Evolutionary conservation across 257 asterid genomes (phyloP).

Genomic region (Petunia secreta): DNA sequence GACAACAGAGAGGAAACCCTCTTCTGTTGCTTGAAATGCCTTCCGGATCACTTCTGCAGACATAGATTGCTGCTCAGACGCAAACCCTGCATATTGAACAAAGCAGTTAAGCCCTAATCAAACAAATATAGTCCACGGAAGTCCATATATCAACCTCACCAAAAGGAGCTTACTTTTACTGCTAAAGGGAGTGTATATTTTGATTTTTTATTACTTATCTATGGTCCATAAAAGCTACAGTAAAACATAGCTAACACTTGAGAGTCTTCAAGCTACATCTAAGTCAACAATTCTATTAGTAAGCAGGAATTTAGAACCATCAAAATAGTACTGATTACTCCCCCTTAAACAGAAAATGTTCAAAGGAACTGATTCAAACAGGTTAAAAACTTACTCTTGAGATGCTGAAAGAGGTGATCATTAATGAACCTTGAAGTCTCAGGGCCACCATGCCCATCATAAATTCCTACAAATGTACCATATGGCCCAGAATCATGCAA

Average conservation of each 20-base stretch:
- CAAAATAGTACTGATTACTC: background rate
- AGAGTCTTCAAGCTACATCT: background rate
- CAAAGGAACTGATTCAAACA: background rate
- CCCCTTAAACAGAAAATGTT: constrained; percentile 5
- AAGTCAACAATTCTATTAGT: background rate
- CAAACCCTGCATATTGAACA: constrained; percentile 45
- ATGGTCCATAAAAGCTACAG: background rate
- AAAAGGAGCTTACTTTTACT: background rate
- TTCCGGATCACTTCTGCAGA: constrained; percentile 61
- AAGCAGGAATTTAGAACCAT: constrained; percentile 3
- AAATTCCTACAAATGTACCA: constrained; percentile 70
- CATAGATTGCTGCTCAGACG: constrained; percentile 59
- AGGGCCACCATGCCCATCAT: constrained; percentile 80
- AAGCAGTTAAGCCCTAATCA: background rate
- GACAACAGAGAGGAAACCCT: constrained; percentile 60
- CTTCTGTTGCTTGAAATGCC: constrained; percentile 75
- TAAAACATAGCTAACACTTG: background rate
- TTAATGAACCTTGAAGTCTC: constrained; percentile 68
- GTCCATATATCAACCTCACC: background rate
- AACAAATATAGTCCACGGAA: background rate
- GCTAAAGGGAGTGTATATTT: background rate
- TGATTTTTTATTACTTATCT: background rate
- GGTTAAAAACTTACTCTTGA: constrained; percentile 54
- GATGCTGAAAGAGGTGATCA: constrained; percentile 61
- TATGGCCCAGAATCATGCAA: constrained; percentile 58